phyloP scores from a whole-genome alignment of 2,329 filamentous ascomycete species.

The Volutella citrinella region DNA sequence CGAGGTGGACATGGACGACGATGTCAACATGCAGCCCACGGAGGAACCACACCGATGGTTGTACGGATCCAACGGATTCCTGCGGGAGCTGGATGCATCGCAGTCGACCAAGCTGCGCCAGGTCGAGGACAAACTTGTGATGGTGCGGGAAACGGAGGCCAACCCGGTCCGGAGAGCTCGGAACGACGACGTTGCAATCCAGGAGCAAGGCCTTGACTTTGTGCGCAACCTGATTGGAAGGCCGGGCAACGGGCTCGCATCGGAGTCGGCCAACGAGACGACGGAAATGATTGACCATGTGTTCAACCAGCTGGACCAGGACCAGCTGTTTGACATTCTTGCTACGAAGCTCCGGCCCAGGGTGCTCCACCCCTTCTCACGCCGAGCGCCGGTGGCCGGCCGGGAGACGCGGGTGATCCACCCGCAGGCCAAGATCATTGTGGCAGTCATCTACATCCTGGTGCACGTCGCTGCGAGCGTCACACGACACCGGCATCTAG shows the following conservation, averaged over 20 bases:
- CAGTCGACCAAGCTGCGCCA: slow-evolving; percentile 43
- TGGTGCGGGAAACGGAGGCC: slow-evolving; percentile 63
- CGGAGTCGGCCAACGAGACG: slow-evolving; percentile 49
- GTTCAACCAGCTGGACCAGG: slow-evolving; percentile 71
- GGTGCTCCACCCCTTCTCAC: slow-evolving; percentile 50
- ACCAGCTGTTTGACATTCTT: slow-evolving; percentile 77
- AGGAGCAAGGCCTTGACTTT: slow-evolving; percentile 87
- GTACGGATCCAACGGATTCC: slow-evolving; percentile 28
- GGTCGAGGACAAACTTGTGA: slow-evolving; percentile 47
- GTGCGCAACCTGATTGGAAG: slow-evolving; percentile 84
- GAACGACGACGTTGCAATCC: slow-evolving; percentile 77
- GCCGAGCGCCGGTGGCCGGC: slow-evolving; percentile 32
- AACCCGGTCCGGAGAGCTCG: slow-evolving; percentile 66
- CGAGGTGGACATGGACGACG: slow-evolving; percentile 51
- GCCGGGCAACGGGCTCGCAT: slow-evolving; percentile 42
- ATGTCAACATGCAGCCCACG: slow-evolving; percentile 53
- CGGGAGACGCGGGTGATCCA: slow-evolving; percentile 50
- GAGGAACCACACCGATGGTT: slow-evolving; percentile 42
- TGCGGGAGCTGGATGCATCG: slow-evolving; percentile 33
- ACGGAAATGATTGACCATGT: slow-evolving; percentile 81
- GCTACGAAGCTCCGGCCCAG: slow-evolving; percentile 70
- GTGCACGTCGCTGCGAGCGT: slow-evolving; percentile 84
- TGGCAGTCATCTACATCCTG: slow-evolving; percentile 75
- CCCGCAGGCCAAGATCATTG: slow-evolving; percentile 67
- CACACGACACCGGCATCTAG: slow-evolving; percentile 71